Percentiles rank a stretch among this genome's conserved stretches.
Conservation (phyloP, 1,139 yeast species). For the Pichia sp. region DNA sequence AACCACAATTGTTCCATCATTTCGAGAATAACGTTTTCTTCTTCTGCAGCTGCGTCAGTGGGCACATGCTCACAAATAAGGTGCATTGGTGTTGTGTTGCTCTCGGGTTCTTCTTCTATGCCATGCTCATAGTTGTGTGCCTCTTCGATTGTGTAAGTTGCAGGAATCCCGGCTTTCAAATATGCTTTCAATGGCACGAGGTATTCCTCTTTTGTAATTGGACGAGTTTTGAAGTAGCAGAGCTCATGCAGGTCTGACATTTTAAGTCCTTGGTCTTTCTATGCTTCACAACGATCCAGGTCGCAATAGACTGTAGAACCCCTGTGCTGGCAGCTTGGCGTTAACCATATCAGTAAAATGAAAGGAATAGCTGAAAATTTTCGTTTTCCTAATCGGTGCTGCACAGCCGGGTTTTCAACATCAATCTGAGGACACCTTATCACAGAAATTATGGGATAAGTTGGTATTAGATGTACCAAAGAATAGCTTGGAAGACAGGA, state of each 20-base stretch:
- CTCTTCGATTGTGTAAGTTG: constrained; percentile 79
- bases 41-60: constrained; percentile 40
- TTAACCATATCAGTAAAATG: too few relatives aligned
- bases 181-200: constrained; percentile 41
- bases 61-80: constrained; percentile 54
- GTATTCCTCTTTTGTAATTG: constrained; percentile 45
- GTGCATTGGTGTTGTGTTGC: constrained; percentile 72
- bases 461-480: too few relatives aligned
- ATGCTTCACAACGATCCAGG: too few relatives aligned
- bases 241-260: constrained; percentile 74
- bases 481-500: too few relatives aligned
- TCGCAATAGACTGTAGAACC: too few relatives aligned
- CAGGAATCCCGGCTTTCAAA: constrained; percentile 64
- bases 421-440: too few relatives aligned
- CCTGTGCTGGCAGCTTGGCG: too few relatives aligned
- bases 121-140: constrained; percentile 51
- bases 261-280: too few relatives aligned
- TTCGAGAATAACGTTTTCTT: constrained; percentile 42
- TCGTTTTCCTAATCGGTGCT: too few relatives aligned
- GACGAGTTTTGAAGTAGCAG: constrained; percentile 53
- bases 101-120: constrained; percentile 38
- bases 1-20: constrained; percentile 67
- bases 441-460: too few relatives aligned
- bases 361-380: too few relatives aligned
- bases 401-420: too few relatives aligned